Base-by-base conservation (phyloP, 257 asterid species). In the Thymus mandschuricus region DNA sequence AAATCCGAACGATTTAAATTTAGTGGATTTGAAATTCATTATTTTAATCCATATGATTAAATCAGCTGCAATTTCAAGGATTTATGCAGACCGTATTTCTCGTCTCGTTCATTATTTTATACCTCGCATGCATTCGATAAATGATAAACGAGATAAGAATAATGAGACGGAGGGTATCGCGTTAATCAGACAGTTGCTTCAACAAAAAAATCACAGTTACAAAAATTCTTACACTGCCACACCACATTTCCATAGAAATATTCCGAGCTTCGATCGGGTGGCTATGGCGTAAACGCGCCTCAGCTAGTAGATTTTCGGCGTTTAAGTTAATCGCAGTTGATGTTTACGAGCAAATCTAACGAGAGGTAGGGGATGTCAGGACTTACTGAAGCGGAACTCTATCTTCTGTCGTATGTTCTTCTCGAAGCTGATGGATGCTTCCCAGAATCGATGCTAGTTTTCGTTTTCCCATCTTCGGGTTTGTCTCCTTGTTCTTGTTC, bases 371-470 rank as follows among this genome's bases (percentile, higher is more conserved):
- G 12, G 27, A 2, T 29, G 58, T 1, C 21, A 59, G 49, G 51
- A 75, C 61, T 44, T 58, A 31, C 54, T 69, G 59, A 10, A 62
- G 57, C 27, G 30, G 52, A 45, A 28, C 50, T 21, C 73, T 78
- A 86, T 62, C 90, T 81, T 78, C 87, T 75, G 45, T 90, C 88
- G 10, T 79, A 78, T 31, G 80, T 59, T 81, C 89, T 82, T 45
- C 82, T 77, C 6, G 84, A 79, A 48, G 89, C 84, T 15, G 82
- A 73, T 13, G 73, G 43, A 60, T 73, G 76, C 66, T 81, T 87
- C 64, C 76, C 85, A 3, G 86, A 71, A 40, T 82, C 92, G 52
- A 60, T 82, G 46, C 83, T 68, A 54, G 68, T 77, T 86, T 81
- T 84, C 38, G 29, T 78, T 73, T 81, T 86, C 31, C 77, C 76